Evolutionary conservation across 371 early-diverging fungal genomes (phyloP).

Genomic region (Mortierella sp.): DNA sequence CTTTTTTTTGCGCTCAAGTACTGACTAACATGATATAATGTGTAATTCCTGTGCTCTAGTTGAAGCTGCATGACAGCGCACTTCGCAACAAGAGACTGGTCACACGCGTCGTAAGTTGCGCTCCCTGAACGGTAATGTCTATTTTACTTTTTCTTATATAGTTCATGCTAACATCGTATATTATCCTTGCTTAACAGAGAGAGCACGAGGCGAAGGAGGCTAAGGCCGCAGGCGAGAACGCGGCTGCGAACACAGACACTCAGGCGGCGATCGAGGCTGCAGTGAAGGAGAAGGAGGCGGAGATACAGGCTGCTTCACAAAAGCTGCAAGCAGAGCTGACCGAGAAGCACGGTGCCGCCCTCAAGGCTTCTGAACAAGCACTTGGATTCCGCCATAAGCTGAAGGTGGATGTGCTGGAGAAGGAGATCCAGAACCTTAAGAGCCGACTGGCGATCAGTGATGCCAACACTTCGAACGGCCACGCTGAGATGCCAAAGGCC

Average conservation of each 20-base stretch:
- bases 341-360: slow-evolving; percentile 35
- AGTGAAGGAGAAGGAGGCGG: slow-evolving; percentile 33
- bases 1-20: not conserved
- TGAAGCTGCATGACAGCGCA: slow-evolving; percentile 14
- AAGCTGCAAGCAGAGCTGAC: slow-evolving; percentile 11
- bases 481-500: too few species aligned
- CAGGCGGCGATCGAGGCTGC: slow-evolving; percentile 31
- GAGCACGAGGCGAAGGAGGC: slow-evolving; percentile 9
- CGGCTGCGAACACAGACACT: slow-evolving; percentile 1
- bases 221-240: not conserved
- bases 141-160: too few species aligned
- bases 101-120: slow-evolving; percentile 23
- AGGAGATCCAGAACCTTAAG: slow-evolving; percentile 39
- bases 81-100: slow-evolving; percentile 25
- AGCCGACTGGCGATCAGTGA: slow-evolving; percentile 7
- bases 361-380: slow-evolving; percentile 36
- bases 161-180: not conserved
- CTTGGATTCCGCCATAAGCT: slow-evolving; percentile 41
- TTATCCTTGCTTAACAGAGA: slow-evolving; percentile 8
- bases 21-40: too few species aligned
- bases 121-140: too few species aligned
- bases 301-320: slow-evolving; percentile 25
- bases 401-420: slow-evolving; percentile 33
- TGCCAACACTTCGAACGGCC: not conserved
- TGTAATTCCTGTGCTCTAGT: too few species aligned